Conservation (phyloP, 495 filamentous ascomycete genomes). For the Penicillium taxi region DNA sequence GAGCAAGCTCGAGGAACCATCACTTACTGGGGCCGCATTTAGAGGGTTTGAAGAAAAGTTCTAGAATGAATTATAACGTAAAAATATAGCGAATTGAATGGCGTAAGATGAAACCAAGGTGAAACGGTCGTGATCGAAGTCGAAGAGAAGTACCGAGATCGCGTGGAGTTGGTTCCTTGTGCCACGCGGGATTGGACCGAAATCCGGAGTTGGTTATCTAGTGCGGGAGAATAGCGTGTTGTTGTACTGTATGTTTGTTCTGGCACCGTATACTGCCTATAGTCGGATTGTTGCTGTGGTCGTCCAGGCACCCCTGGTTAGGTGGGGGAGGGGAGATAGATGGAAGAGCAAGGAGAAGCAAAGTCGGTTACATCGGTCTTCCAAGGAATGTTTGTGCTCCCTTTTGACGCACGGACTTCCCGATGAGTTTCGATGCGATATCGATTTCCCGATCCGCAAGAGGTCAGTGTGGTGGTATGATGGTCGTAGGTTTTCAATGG, state of each 20-base stretch:
- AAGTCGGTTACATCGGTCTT: conserved; percentile 36
- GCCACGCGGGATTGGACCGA: conserved; percentile 8
- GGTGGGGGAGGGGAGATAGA: conserved; percentile 21
- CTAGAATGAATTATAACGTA: not conserved
- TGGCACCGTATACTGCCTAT: not conserved
- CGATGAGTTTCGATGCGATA: conserved; percentile 6
- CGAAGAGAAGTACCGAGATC: no score
- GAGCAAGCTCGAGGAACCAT: conserved; percentile 3
- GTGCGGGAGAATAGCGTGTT: no score
- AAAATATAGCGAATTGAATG: not conserved
- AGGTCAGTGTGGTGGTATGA: conserved; percentile 1
- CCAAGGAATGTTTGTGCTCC: conserved; percentile 7
- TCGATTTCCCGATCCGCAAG: conserved; percentile 4
- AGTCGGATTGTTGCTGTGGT: no score
- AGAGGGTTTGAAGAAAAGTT: conserved; percentile 4
- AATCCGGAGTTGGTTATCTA: not conserved
- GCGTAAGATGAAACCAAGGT: not conserved
- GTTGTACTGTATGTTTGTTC: not conserved
- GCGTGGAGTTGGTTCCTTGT: conserved; percentile 7
- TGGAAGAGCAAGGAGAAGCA: conserved; percentile 23
- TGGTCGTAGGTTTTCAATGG: not conserved
- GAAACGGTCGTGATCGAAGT: not conserved
- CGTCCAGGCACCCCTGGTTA: no score
- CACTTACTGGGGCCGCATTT: conserved; percentile 50
- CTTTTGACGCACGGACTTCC: conserved; percentile 12